Base-by-base conservation (phyloP, 1,139 yeast genomes). In the Yamadazyma blattariae region DNA sequence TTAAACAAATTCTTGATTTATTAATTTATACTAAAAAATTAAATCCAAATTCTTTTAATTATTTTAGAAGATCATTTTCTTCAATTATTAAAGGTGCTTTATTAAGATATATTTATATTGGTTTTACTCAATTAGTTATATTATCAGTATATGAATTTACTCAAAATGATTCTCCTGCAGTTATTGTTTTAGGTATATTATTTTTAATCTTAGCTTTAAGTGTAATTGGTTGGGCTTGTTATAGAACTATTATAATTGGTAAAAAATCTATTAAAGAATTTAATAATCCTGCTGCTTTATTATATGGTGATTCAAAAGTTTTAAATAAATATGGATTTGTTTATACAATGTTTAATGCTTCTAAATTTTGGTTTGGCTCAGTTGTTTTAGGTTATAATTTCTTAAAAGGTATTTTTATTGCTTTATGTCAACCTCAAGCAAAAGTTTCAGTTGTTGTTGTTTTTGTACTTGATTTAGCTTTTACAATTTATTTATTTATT, bases 291-390 rank as follows among this genome's bases (percentile, higher is more conserved):
- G 94, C 94, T 25, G 90, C 90, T 22, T 57, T 82, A 35, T 64
- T 85, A 33, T 85, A 84, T 51, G 92, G 94, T 45, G 83, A 84
- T 47, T 64, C 76, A 31, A 66, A 63, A 29, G 67, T 84, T 29
- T 70, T 84, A 51, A 71, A 78, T 59, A 81, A 80, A 52, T 84
- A 77, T 52, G 94, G 94, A 1, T 84, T 80, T 57, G 76, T 85
- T 49, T 85, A 84, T 57, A 83, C 92, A n/a, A 83, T 83, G 88
- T 83, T 82, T 54, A 74, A 74, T 45, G 92, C 94, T 8, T 66
- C 66, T 11, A 79, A 74, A 46, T 84, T 82, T 55, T 84, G 88
- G 86, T 84, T 86, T 72, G 85, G 88, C 37, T 58, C 70, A 16
- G 78, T 82, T 9, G 52, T 82, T 27, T 47, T 82, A 28, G 54